Base-by-base conservation (phyloP, 441 rosid species). In the Erysimum pusillum region DNA sequence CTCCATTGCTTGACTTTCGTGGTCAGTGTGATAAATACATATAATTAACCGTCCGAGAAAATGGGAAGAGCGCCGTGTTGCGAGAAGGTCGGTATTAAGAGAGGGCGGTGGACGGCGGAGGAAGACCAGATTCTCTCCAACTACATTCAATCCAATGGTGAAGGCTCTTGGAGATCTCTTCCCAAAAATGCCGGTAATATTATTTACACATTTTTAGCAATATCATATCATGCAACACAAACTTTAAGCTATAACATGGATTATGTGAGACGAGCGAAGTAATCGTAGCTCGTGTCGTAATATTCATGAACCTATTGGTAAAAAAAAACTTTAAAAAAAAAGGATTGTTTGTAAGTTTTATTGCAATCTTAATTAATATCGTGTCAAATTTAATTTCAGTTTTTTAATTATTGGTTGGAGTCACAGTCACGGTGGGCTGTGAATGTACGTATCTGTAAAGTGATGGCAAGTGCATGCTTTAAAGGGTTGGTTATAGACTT, bases 41-140 rank as follows among this genome's bases (percentile, higher is more conserved):
- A 53, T 5, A 51, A n/a, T n/a, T n/a, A n/a, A 11, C 22, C 6
- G 72, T 9, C 42, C 38, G 39, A 15, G 45, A 62, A 52, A 63
- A 94, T 94, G 98, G 97, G 94, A 61, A 91, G 98, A 75, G 91
- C 97, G 6, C 97, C 97, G 28, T 94, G 98, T 62, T 91, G 98
- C 68, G 92, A 91, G 75, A 94, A 89, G 54, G 85, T 91, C 18
- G 98, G 97, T 59, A 66, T 94, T 78, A 94, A 87, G 85, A 88
- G 75, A 49, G 98, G 98, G 44, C 85, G 96, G 71, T 91, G 98
- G 98, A 91, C 96, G 34, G 81, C 85, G 6, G 96, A 91, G 73
- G 97, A 94, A 49, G 98, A 94, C 41, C 87, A 83, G 77, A 82
- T 80, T 38, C 69, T 91, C 80, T 79, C 82, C 2, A 82, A 68